Conservation (phyloP, 306 rosid species). For the Cucumis sativus region DNA sequence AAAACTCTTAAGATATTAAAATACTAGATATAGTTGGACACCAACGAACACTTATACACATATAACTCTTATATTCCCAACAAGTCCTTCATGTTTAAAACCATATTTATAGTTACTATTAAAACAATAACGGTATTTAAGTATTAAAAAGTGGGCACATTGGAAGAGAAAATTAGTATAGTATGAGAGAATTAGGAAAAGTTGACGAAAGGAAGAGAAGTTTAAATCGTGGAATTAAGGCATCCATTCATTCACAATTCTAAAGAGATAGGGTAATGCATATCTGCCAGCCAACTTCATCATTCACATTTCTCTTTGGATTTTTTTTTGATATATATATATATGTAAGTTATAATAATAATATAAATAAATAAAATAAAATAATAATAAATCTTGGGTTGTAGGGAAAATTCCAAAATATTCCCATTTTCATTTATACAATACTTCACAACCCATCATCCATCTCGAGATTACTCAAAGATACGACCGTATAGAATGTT, state of each 20-base stretch:
- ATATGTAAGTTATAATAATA: not conserved
- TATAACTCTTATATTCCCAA: too few species aligned
- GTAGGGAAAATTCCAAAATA: not conserved
- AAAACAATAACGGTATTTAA: too few species aligned
- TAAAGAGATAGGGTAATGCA: not conserved
- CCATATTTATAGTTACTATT: too few species aligned
- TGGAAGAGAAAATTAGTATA: not conserved
- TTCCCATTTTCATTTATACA: not conserved
- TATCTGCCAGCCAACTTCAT: not conserved
- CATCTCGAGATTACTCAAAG: not conserved
- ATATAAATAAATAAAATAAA: not conserved
- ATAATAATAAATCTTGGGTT: not conserved
- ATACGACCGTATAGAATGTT: not conserved
- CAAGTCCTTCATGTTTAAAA: too few species aligned
- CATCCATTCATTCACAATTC: conserved; percentile 22
- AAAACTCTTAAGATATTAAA: too few species aligned
- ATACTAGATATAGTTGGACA: too few species aligned
- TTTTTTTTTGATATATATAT: not conserved
- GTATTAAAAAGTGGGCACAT: too few species aligned
- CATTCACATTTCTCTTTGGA: not conserved
- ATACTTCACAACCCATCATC: not conserved
- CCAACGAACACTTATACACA: too few species aligned
- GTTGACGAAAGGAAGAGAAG: conserved; percentile 8
- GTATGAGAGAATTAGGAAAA: not conserved
- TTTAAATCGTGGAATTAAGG: conserved; percentile 21